Conservation (phyloP, 192 early-diverging fungal genomes). For the Podila clonocystis region DNA sequence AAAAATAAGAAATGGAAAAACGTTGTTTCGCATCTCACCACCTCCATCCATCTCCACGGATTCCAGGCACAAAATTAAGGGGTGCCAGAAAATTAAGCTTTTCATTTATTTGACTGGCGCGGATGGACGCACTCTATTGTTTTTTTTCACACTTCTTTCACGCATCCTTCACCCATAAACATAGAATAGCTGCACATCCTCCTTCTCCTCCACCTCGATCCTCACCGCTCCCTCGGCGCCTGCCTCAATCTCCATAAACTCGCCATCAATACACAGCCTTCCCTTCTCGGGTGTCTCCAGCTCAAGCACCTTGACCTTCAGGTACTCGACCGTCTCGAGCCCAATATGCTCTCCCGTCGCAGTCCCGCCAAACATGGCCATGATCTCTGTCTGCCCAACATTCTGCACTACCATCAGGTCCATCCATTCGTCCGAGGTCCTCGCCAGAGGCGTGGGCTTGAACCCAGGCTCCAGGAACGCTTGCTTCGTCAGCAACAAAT, state of each 20-base stretch:
- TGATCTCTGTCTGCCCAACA: slow-evolving; percentile 41
- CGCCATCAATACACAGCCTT: slow-evolving; percentile 60
- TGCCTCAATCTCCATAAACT: slow-evolving; percentile 35
- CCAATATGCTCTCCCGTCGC: slow-evolving; percentile 50
- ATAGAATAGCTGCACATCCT: neutral
- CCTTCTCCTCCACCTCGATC: slow-evolving; percentile 17
- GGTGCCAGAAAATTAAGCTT: no score
- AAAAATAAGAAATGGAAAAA: neutral
- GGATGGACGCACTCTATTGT: neutral
- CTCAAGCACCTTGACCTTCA: slow-evolving; percentile 44
- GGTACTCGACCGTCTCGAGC: slow-evolving; percentile 55
- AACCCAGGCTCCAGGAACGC: slow-evolving; percentile 60
- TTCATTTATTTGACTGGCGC: no score
- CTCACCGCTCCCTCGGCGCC: slow-evolving; percentile 28
- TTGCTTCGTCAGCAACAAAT: slow-evolving; percentile 58
- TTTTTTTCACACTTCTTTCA: neutral
- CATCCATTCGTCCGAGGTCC: slow-evolving; percentile 50
- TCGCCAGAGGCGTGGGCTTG: slow-evolving; percentile 56
- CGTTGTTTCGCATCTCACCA: neutral
- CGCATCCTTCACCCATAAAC: neutral
- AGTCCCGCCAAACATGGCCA: slow-evolving; percentile 38
- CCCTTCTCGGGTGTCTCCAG: slow-evolving; percentile 49
- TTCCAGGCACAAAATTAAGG: slow-evolving; percentile 2
- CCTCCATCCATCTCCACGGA: neutral
- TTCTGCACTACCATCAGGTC: slow-evolving; percentile 54